Evolutionary conservation across 257 asterid species (phyloP).

Genomic region (Leptodermis oblonga): DNA sequence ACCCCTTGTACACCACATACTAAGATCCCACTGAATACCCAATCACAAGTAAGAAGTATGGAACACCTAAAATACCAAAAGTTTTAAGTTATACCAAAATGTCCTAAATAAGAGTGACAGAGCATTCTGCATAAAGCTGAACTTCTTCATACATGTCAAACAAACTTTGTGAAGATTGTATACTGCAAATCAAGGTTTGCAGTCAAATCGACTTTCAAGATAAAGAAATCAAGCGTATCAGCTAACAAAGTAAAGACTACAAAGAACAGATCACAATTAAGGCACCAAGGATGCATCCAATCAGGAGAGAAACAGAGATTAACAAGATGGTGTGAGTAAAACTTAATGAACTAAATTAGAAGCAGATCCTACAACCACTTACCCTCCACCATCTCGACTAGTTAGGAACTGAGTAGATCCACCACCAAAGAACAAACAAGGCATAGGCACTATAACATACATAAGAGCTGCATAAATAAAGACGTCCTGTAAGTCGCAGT

Average conservation of each 20-base stretch:
- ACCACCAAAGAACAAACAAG: slow-evolving; percentile 93
- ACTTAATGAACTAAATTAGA: not conserved
- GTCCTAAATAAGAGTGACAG: not conserved
- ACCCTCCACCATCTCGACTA: slow-evolving; percentile 99
- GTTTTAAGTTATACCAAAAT: not conserved
- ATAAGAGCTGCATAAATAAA: slow-evolving; percentile 67
- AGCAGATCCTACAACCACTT: slow-evolving; percentile 25
- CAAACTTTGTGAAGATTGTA: no score
- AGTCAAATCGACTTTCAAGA: not conserved
- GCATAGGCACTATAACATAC: slow-evolving; percentile 98
- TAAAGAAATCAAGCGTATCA: not conserved
- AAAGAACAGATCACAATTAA: not conserved
- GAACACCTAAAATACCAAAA: not conserved
- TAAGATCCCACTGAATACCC: not conserved
- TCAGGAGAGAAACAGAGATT: not conserved
- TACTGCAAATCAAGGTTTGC: not conserved
- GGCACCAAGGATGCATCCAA: not conserved
- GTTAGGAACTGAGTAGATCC: slow-evolving; percentile 89
- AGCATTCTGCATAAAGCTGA: not conserved
- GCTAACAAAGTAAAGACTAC: not conserved
- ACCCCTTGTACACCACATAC: not conserved
- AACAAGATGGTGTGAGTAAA: not conserved
- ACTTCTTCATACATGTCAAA: not conserved
- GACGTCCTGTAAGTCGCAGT: slow-evolving; percentile 12
- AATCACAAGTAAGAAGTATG: not conserved